A percentile compares a stretch with the other conserved stretches of the same genome.
Evolutionary conservation across 2,329 filamentous ascomycete species (phyloP).

Genomic region (Hymenoscyphus fructigenus): DNA sequence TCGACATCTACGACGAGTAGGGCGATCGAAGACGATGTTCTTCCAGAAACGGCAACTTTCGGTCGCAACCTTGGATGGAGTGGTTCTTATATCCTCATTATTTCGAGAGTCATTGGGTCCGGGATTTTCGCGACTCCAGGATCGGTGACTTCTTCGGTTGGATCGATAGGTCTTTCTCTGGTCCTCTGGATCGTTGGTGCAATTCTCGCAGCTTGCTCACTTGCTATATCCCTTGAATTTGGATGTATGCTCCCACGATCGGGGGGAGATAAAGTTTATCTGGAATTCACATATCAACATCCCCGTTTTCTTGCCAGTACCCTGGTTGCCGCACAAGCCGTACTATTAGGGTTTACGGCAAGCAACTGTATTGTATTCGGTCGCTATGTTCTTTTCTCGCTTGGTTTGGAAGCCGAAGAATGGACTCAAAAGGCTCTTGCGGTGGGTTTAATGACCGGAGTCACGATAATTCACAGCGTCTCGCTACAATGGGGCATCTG

Average conservation of each 20-base stretch:
- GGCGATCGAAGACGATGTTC: slow-evolving; percentile 54
- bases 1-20: not conserved
- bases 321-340: slow-evolving; percentile 50
- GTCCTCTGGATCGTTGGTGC: slow-evolving; percentile 54
- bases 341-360: slow-evolving; percentile 51
- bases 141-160: slow-evolving; percentile 54
- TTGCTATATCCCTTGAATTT: slow-evolving; percentile 47
- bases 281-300: slow-evolving; percentile 51
- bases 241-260: slow-evolving; percentile 47
- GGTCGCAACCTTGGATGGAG: slow-evolving; percentile 40
- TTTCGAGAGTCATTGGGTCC: slow-evolving; percentile 32
- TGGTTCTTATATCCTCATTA: slow-evolving; percentile 33
- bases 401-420: slow-evolving; percentile 42
- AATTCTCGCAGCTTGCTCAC: slow-evolving; percentile 44
- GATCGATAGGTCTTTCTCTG: slow-evolving; percentile 58
- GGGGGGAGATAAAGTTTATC: slow-evolving; percentile 54
- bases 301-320: slow-evolving; percentile 54
- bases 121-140: slow-evolving; percentile 51
- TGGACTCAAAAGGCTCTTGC: slow-evolving; percentile 47
- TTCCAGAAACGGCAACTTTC: slow-evolving; percentile 60
- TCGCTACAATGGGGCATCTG: slow-evolving; percentile 56
- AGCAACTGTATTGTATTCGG: slow-evolving; percentile 54
- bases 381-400: slow-evolving; percentile 50
- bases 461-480: slow-evolving; percentile 59
- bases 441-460: slow-evolving; percentile 51